phyloP scores from a whole-genome alignment of 2,329 filamentous ascomycete genomes.

The Colletotrichum eremochloae region DNA sequence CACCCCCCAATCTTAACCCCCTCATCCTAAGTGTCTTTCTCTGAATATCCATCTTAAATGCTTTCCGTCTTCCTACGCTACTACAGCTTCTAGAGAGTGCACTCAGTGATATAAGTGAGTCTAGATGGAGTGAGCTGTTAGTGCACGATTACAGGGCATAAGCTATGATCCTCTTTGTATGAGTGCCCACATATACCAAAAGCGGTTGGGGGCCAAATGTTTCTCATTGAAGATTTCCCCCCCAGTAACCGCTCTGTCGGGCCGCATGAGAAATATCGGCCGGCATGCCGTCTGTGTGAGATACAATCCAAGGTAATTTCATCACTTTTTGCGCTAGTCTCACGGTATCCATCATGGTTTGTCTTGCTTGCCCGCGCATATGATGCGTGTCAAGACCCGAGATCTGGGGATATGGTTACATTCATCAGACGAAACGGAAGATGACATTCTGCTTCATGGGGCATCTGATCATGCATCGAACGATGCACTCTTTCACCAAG shows the following conservation, averaged over 20 bases:
- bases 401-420: neutral
- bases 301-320: neutral
- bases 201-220: too few species aligned
- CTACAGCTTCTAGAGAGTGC: too few species aligned
- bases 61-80: too few species aligned
- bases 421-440: neutral
- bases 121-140: too few species aligned
- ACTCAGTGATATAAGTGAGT: too few species aligned
- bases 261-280: neutral
- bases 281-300: neutral
- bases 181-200: too few species aligned
- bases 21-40: too few species aligned
- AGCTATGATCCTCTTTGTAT: too few species aligned
- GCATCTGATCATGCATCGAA: neutral
- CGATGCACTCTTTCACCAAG: neutral
- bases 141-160: too few species aligned
- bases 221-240: neutral
- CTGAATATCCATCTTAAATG: too few species aligned
- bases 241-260: neutral
- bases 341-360: neutral
- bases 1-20: too few species aligned
- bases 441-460: neutral
- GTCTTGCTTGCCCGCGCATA: neutral
- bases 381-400: too few species aligned
- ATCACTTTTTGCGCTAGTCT: neutral